phyloP scores from a whole-genome alignment of 2,329 filamentous ascomycete species.

The Colletotrichum sp. region DNA sequence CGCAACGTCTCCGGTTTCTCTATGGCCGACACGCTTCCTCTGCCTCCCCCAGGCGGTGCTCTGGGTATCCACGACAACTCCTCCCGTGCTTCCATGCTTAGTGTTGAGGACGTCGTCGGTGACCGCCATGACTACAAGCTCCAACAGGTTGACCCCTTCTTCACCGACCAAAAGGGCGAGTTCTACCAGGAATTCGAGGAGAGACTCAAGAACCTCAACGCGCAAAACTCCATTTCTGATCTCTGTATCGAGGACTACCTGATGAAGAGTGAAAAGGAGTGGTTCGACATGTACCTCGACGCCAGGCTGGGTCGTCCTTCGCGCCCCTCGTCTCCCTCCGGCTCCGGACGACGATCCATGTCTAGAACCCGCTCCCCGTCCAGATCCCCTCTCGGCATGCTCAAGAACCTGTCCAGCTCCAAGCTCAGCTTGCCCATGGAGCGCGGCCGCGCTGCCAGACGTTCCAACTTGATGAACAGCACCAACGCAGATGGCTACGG shows the following conservation, averaged over 20 bases:
- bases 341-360: constrained; percentile 22
- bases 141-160: constrained; percentile 71
- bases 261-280: constrained; percentile 69
- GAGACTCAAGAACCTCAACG: constrained; percentile 57
- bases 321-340: constrained; percentile 32
- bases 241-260: constrained; percentile 71
- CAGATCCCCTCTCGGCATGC: constrained; percentile 2
- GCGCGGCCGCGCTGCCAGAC: constrained; percentile 3
- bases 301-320: constrained; percentile 59
- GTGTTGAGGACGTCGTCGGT: constrained; percentile 61
- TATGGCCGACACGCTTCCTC: constrained; percentile 30
- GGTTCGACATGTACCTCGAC: constrained; percentile 64
- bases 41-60: constrained; percentile 17
- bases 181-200: constrained; percentile 65
- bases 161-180: constrained; percentile 67
- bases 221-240: constrained; percentile 59
- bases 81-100: constrained; percentile 49
- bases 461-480: constrained; percentile 8
- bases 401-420: constrained; percentile 16
- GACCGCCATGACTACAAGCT: constrained; percentile 66
- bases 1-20: constrained; percentile 15
- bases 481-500: not conserved
- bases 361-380: constrained; percentile 7
- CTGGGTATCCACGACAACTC: constrained; percentile 21
- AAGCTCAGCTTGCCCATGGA: constrained; percentile 13